Evolutionary conservation across 2,329 filamentous ascomycete species (phyloP).

Genomic region (Aspergillus fumigatus): DNA sequence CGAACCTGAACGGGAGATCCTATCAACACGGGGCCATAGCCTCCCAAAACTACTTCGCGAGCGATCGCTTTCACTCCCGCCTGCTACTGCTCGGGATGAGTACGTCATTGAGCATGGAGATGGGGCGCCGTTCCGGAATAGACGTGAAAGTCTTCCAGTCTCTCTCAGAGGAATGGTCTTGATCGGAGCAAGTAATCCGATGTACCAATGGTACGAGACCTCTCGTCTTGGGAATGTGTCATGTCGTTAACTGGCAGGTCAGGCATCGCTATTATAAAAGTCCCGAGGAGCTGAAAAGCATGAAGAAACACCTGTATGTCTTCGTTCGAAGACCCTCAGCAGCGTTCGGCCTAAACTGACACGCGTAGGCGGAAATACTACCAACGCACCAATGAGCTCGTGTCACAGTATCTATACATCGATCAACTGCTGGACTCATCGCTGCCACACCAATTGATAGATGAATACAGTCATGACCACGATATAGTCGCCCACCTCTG

Average conservation of each 20-base stretch:
- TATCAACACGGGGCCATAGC: constrained; percentile 38
- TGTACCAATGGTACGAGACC: constrained; percentile 65
- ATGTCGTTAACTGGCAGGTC: background rate
- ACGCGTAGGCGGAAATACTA: constrained; percentile 68
- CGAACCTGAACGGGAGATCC: constrained; percentile 31
- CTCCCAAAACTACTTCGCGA: constrained; percentile 29
- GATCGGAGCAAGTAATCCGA: constrained; percentile 81
- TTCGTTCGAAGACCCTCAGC: background rate
- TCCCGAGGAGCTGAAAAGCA: constrained; percentile 65
- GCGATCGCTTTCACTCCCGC: constrained; percentile 19
- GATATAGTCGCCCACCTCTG: constrained; percentile 42
- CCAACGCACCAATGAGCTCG: constrained; percentile 78
- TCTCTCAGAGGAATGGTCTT: constrained; percentile 37
- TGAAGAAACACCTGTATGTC: constrained; percentile 65
- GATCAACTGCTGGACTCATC: constrained; percentile 86
- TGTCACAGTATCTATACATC: constrained; percentile 91
- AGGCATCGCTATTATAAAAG: constrained; percentile 78
- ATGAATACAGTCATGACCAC: constrained; percentile 64
- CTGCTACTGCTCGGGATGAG: constrained; percentile 14
- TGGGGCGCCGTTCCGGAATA: constrained; percentile 9
- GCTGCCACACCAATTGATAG: constrained; percentile 84
- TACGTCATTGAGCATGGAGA: constrained; percentile 28
- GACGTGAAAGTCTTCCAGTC: background rate
- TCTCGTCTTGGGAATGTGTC: background rate
- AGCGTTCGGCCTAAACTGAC: constrained; percentile 1